Evolutionary conservation across 2,329 filamentous ascomycete genomes (phyloP).

Genomic region (Thelonectria blattea): DNA sequence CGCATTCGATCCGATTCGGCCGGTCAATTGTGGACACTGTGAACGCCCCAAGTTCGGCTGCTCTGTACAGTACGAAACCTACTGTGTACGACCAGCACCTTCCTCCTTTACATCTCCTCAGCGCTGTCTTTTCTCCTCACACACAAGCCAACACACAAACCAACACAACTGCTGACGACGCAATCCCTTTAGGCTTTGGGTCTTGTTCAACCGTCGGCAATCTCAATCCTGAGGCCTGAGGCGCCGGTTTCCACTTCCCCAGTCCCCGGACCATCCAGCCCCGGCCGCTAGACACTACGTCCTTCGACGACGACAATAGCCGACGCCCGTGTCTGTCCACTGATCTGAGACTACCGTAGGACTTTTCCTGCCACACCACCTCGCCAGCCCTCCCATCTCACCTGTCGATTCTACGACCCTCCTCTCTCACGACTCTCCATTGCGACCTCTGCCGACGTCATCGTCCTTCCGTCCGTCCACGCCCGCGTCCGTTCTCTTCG

Average conservation of each 20-base stretch:
- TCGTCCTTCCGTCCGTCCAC: background rate
- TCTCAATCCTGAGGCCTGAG: background rate
- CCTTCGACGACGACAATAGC: constrained; percentile 2
- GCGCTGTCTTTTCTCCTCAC: no score
- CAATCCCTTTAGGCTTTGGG: no score
- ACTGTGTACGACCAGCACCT: no score
- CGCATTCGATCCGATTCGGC: no score
- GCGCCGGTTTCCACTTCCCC: constrained; percentile 17
- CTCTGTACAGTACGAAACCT: background rate
- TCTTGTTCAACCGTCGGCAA: no score
- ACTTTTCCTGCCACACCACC: constrained; percentile 10
- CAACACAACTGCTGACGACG: no score
- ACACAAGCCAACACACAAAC: no score
- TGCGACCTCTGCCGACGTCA: background rate
- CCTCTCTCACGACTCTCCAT: background rate
- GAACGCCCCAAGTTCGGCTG: no score
- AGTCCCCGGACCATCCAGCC: constrained; percentile 13
- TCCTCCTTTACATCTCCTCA: no score
- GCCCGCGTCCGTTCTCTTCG: no score
- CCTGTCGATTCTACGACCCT: background rate
- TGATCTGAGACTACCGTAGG: constrained; percentile 10
- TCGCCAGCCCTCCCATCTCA: background rate
- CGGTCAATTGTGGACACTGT: background rate
- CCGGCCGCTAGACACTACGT: background rate
- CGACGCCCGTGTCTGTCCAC: constrained; percentile 7